phyloP scores from a whole-genome alignment of 345 rosid genomes.

The Brassica nigra region DNA sequence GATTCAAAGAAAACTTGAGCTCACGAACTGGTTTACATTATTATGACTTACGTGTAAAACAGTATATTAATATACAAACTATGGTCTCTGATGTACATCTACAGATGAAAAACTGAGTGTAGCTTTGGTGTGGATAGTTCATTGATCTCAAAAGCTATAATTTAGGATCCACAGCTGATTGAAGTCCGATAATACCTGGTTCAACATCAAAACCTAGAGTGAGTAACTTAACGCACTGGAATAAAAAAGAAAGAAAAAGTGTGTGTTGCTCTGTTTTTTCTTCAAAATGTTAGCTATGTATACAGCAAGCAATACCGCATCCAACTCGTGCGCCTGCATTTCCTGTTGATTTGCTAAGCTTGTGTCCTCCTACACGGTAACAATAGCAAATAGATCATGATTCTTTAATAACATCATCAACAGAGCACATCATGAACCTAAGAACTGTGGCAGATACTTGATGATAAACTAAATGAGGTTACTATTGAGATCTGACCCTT shows the following conservation, averaged over 20 bases:
- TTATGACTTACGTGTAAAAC: not conserved
- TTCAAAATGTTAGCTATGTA: not conserved
- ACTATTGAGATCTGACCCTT: not conserved
- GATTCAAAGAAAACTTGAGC: not conserved
- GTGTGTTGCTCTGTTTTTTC: not conserved
- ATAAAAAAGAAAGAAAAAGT: not conserved
- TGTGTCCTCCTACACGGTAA: conserved; percentile 70
- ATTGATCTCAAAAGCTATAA: conserved; percentile 21
- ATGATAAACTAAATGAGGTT: not conserved
- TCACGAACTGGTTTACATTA: conserved; percentile 12
- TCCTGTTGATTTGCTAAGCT: conserved; percentile 89
- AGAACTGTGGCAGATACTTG: not conserved
- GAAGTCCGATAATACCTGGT: conserved; percentile 86
- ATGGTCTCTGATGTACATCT: not conserved
- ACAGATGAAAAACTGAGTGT: not conserved
- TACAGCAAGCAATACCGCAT: conserved; percentile 58
- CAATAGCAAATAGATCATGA: not conserved
- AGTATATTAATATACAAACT: conserved; percentile 15
- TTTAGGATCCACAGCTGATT: conserved; percentile 58
- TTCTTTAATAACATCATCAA: not conserved
- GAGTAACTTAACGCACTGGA: not conserved
- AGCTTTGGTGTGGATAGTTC: not conserved
- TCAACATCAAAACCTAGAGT: conserved; percentile 14
- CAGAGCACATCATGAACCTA: not conserved
- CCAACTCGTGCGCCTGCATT: conserved; percentile 94